Percentiles rank a stretch among this genome's conserved stretches.
phyloP scores from a whole-genome alignment of 2,329 filamentous ascomycete species.

The Xylaria hypoxylon region DNA sequence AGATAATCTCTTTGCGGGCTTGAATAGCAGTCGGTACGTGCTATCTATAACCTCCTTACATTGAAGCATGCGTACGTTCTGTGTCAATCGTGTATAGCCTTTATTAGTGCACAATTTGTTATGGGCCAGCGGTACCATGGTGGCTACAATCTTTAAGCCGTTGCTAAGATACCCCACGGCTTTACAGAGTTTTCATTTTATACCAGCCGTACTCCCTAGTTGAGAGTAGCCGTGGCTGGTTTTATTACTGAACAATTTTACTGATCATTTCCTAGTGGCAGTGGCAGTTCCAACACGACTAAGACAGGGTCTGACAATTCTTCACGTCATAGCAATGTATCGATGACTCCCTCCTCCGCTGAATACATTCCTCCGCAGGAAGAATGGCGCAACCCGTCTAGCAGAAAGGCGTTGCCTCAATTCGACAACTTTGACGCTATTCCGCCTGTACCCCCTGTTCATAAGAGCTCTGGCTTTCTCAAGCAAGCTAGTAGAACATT shows the following conservation, averaged over 20 bases:
- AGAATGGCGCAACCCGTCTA: conserved; percentile 54
- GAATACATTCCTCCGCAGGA: conserved; percentile 56
- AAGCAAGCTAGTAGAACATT: conserved; percentile 69
- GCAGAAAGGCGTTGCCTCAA: conserved; percentile 54
- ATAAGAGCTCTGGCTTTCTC: conserved; percentile 66
- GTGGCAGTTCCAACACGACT: conserved; percentile 71
- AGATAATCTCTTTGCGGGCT: conserved; percentile 69
- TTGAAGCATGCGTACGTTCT: neutral
- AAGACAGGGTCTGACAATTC: conserved; percentile 71
- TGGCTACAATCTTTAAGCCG: neutral
- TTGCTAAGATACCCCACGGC: neutral
- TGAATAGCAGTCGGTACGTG: conserved; percentile 68
- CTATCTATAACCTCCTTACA: conserved; percentile 25
- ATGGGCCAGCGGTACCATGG: neutral
- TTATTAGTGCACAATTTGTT: neutral
- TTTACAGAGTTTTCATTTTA: neutral
- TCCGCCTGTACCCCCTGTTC: conserved; percentile 53
- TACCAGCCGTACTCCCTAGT: conserved; percentile 42
- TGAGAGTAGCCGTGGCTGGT: conserved; percentile 28
- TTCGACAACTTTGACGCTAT: conserved; percentile 51
- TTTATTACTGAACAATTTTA: conserved; percentile 54
- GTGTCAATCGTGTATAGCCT: neutral
- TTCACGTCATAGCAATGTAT: conserved; percentile 71
- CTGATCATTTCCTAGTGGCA: conserved; percentile 60
- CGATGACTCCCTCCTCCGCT: conserved; percentile 70